Conservation (phyloP, 148 eudicot species). For the Heliamphora exappendiculata region DNA sequence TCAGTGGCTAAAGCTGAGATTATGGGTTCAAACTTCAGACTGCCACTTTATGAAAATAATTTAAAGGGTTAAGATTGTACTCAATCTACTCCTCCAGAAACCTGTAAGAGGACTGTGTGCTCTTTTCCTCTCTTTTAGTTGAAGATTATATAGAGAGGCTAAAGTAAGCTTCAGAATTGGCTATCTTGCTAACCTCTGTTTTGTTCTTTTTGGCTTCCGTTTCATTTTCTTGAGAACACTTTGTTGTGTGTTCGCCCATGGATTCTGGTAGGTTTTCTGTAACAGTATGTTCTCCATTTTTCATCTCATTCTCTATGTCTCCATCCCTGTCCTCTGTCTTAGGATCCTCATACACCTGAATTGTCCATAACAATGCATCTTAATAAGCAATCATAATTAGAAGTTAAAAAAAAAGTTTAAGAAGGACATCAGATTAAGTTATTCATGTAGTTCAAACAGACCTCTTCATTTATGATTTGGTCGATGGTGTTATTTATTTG, state of each 20-base stretch:
- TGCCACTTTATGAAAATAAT: no score
- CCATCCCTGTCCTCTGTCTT: neutral
- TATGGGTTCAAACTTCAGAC: no score
- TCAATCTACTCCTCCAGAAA: no score
- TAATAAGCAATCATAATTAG: neutral
- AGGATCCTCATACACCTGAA: neutral
- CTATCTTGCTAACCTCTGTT: neutral
- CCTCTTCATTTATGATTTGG: constrained; percentile 6
- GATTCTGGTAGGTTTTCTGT: constrained; percentile 3
- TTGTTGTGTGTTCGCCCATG: neutral
- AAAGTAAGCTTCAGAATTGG: neutral
- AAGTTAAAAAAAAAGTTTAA: neutral
- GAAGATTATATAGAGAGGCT: neutral
- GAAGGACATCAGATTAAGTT: neutral
- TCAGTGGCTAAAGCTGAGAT: no score
- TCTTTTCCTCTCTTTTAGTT: neutral
- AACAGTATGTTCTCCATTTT: neutral
- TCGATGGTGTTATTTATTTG: neutral
- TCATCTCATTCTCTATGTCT: neutral
- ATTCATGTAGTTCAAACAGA: neutral
- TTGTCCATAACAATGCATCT: neutral
- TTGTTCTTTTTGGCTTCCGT: neutral
- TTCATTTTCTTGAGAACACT: neutral
- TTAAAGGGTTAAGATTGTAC: no score
- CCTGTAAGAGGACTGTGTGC: no score